Conservation (phyloP, 2,329 filamentous ascomycete species). For the Huntiella savannae region DNA sequence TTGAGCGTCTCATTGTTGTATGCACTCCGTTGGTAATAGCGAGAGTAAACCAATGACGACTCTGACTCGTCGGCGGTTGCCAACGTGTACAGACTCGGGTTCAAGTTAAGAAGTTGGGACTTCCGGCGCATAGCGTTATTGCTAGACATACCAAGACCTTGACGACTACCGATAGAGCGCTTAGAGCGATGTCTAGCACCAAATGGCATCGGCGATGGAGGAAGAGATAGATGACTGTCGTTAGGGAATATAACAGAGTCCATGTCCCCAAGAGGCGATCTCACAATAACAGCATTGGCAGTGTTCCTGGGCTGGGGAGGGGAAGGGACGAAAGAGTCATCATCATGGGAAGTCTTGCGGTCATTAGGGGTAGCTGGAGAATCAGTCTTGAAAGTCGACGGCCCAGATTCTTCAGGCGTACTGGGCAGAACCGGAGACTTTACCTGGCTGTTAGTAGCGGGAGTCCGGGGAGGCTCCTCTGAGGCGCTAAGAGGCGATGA, state of each 20-base stretch:
- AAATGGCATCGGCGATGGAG: slow-evolving; percentile 7
- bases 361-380: too few relatives aligned
- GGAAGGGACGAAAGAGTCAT: slow-evolving; percentile 6
- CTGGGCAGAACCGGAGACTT: neutral
- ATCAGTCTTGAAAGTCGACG: neutral
- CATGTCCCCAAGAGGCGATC: slow-evolving; percentile 1
- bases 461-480: neutral
- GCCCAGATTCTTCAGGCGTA: neutral
- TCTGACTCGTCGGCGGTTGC: slow-evolving; percentile 33
- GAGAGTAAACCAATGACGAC: slow-evolving; percentile 31
- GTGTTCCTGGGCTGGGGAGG: slow-evolving; percentile 14
- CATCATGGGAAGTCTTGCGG: neutral
- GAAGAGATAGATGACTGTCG: neutral
- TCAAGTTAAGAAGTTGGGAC: slow-evolving; percentile 15
- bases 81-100: slow-evolving; percentile 41
- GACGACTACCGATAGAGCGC: slow-evolving; percentile 4
- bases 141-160: slow-evolving; percentile 1
- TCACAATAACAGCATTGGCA: slow-evolving; percentile 6
- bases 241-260: slow-evolving; percentile 13
- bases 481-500: neutral
- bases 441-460: neutral
- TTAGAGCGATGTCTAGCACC: slow-evolving; percentile 3
- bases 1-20: slow-evolving; percentile 31
- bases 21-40: slow-evolving; percentile 28
- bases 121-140: slow-evolving; percentile 2